These are phyloP conservation scores for Pyrenochaeta sp. DNA, from an alignment of 2,329 filamentous ascomycete species.

Conservation along the genomic window DNA sequence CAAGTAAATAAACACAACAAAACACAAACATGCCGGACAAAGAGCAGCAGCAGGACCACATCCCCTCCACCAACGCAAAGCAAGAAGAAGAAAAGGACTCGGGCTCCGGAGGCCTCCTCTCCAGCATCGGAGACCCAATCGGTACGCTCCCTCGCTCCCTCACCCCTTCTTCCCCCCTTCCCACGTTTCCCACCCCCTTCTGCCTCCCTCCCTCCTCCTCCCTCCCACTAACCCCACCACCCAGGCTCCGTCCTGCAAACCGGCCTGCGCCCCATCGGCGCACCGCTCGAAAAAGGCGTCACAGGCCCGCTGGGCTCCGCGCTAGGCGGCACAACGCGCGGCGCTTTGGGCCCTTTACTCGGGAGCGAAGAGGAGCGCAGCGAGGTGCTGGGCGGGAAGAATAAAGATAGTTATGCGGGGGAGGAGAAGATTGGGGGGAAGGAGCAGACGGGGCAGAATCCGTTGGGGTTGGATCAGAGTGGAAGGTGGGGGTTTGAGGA, in stretches of 20 bases:
- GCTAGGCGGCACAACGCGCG: constrained; percentile 46
- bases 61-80: constrained; percentile 29
- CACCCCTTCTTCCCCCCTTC: background rate
- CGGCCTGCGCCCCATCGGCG: constrained; percentile 49
- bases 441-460: constrained; percentile 50
- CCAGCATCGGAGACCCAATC: constrained; percentile 39
- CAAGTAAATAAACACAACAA: background rate
- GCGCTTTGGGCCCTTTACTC: constrained; percentile 44
- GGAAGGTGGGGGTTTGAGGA: constrained; percentile 48
- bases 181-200: background rate
- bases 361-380: constrained; percentile 45
- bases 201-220: background rate
- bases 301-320: constrained; percentile 47
- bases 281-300: constrained; percentile 44
- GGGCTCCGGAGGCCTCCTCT: constrained; percentile 37
- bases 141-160: constrained; percentile 31
- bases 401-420: constrained; percentile 47
- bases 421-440: constrained; percentile 49
- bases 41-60: constrained; percentile 32
- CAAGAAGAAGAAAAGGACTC: constrained; percentile 28
- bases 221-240: constrained; percentile 6
- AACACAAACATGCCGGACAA: constrained; percentile 17
- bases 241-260: constrained; percentile 48
- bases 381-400: constrained; percentile 49
- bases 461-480: constrained; percentile 49